A percentile compares a stretch with the other conserved stretches of the same genome.
Evolutionary conservation across 106 monocot species (phyloP).

Genomic region (Gastrodia elata): DNA sequence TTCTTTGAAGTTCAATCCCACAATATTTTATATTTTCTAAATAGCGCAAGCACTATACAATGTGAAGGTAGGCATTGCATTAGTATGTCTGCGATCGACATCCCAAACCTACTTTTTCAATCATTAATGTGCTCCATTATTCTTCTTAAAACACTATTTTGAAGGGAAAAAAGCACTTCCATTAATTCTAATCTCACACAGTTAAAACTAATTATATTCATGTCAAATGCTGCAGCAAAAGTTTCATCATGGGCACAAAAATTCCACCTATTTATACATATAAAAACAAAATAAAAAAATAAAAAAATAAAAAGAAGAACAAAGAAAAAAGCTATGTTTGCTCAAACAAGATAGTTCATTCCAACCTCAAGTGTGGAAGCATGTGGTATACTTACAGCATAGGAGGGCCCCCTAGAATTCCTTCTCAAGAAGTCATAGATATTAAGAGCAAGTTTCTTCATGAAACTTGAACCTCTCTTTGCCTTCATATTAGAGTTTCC

Average conservation of each 20-base stretch:
- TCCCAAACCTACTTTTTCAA: too few species aligned
- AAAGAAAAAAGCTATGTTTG: not conserved
- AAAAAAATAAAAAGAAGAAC: not conserved
- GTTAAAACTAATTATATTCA: not conserved
- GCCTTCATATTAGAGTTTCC: conserved; percentile 68
- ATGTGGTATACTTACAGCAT: conserved; percentile 68
- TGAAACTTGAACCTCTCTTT: conserved; percentile 66
- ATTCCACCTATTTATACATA: not conserved
- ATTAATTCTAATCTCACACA: too few species aligned
- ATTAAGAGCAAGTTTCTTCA: conserved; percentile 70
- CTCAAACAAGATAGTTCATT: conserved; percentile 83
- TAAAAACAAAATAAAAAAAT: not conserved
- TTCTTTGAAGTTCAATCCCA: too few species aligned
- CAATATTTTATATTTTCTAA: too few species aligned
- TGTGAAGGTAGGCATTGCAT: too few species aligned
- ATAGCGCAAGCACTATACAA: too few species aligned
- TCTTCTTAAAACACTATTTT: too few species aligned
- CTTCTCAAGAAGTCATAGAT: conserved; percentile 77
- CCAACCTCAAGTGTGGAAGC: conserved; percentile 95
- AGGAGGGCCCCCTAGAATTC: conserved; percentile 61
- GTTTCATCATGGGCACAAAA: not conserved
- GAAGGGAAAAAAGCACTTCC: too few species aligned
- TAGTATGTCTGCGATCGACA: too few species aligned
- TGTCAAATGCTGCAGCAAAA: not conserved
- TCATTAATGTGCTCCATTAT: too few species aligned